Evolutionary conservation across 257 asterid species (phyloP).

Genomic region (Henckelia pumila): DNA sequence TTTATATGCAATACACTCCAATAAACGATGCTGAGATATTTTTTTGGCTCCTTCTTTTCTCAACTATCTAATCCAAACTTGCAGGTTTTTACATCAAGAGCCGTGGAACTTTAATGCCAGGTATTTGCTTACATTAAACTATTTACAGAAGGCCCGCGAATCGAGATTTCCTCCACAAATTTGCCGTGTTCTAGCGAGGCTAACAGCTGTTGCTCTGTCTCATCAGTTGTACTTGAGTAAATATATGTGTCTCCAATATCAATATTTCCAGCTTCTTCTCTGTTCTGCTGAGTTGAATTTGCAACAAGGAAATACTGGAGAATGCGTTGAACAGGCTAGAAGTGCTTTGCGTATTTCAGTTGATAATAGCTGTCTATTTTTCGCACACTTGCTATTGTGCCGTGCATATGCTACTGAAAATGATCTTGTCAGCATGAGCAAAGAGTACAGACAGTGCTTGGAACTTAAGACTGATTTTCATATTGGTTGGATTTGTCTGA

Average conservation of each 20-base stretch:
- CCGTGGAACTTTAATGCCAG: conserved; percentile 80
- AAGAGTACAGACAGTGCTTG: conserved; percentile 69
- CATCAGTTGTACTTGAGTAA: conserved; percentile 32
- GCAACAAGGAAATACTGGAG: conserved; percentile 57
- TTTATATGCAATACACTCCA: not conserved
- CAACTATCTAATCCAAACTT: conserved; percentile 22
- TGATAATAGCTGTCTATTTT: conserved; percentile 56
- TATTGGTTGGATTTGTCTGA: conserved; percentile 85
- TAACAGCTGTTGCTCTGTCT: conserved; percentile 57
- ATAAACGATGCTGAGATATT: not conserved
- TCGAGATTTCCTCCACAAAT: conserved; percentile 65
- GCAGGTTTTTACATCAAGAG: conserved; percentile 83
- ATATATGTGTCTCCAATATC: conserved; percentile 41
- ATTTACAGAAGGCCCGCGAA: conserved; percentile 68
- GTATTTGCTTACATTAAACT: conserved; percentile 72
- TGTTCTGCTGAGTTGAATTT: conserved; percentile 83
- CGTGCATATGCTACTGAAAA: conserved; percentile 74
- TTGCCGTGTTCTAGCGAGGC: conserved; percentile 57
- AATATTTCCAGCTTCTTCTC: conserved; percentile 73
- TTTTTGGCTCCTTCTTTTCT: conserved; percentile 15
- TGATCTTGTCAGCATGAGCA: conserved; percentile 41
- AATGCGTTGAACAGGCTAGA: conserved; percentile 58
- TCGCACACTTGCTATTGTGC: conserved; percentile 79
- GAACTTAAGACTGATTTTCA: conserved; percentile 69
- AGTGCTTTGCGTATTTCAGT: conserved; percentile 53